phyloP scores from a whole-genome alignment of 2,329 filamentous ascomycete genomes.

The Verticillium tricorpus region DNA sequence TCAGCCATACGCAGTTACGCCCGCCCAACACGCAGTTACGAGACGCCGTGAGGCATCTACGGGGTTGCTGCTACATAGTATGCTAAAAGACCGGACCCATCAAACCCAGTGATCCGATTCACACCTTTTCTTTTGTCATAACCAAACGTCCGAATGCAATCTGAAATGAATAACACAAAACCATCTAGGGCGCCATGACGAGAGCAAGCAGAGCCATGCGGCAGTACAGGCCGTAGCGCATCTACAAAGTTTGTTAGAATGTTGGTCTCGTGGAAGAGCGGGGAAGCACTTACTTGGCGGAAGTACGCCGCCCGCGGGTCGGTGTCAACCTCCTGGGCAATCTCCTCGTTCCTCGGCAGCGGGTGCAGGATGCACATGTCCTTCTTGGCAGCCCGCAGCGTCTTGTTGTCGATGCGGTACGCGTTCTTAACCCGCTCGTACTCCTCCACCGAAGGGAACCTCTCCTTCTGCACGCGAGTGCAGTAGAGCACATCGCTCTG shows the following conservation, averaged over 20 bases:
- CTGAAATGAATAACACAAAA: slow-evolving; percentile 6
- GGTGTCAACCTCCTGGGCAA: slow-evolving; percentile 94
- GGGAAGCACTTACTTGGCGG: slow-evolving; percentile 74
- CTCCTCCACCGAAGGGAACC: slow-evolving; percentile 74
- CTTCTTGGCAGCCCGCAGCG: slow-evolving; percentile 85
- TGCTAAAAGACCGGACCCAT: slow-evolving; percentile 5
- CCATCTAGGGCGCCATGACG: slow-evolving; percentile 57
- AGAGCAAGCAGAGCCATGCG: slow-evolving; percentile 95
- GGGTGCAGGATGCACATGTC: slow-evolving; percentile 96
- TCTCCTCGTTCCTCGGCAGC: slow-evolving; percentile 87
- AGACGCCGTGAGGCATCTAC: not conserved
- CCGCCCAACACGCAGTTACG: not conserved
- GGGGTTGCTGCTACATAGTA: not conserved
- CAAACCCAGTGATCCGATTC: slow-evolving; percentile 1
- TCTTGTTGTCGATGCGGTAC: slow-evolving; percentile 85
- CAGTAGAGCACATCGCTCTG: slow-evolving; percentile 92
- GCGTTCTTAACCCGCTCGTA: slow-evolving; percentile 87
- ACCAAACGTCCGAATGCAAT: slow-evolving; percentile 9
- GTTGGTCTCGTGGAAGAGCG: not conserved
- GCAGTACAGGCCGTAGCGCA: slow-evolving; percentile 96
- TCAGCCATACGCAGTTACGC: not conserved
- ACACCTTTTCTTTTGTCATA: slow-evolving; percentile 3
- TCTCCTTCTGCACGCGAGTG: slow-evolving; percentile 93
- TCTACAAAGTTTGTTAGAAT: slow-evolving; percentile 56
- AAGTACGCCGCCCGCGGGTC: slow-evolving; percentile 97